Base-by-base conservation (phyloP, 1,284 basidiomycete genomes). In the Ustilago xerochloae region DNA sequence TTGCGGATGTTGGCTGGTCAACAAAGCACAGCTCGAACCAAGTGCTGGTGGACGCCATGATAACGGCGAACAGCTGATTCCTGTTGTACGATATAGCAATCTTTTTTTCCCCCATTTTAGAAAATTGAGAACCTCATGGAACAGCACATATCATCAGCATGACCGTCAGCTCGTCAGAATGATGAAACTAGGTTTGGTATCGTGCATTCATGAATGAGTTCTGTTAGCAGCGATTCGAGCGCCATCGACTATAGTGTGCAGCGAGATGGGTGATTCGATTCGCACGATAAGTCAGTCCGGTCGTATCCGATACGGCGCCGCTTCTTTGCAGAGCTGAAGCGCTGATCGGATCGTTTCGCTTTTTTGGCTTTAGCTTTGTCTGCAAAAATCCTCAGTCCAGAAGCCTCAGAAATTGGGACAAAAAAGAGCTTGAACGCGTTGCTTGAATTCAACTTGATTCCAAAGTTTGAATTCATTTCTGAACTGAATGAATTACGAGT, bases 1-100 rank as follows among this genome's bases (percentile, higher is more conserved):
- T 20, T 74, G 24, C 56, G 61, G 43, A 69, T 69, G 65, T 33
- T 74, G 46, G 65, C 71, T 2, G 65, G 71, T 9, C 61, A 74
- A 48, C 65, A 54, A 28, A 55, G 57, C 38, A 69, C 65, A 6
- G 58, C 55, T 15, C 53, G 29, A 20, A 64, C 58, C 2, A 74
- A 74, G 58, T 10, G 43, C 3, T 74, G 71, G 71, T 74, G 71
- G 71, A 58, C 30, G 22, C 46, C 30, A 20, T 43, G 22, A 43
- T 24, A n/a, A n/a, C 20, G 6, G 41, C 22, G 38, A 18, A 41
- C 6, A 9, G 22, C 22, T n/a, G n/a, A n/a, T n/a, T n/a, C n/a
- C n/a, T n/a, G n/a, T n/a, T n/a, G n/a, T n/a, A n/a, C n/a, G n/a
- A n/a, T n/a, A n/a, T n/a, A n/a, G n/a, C n/a, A n/a, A n/a, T n/a